phyloP scores from a whole-genome alignment of 2,329 filamentous ascomycete species.

The Trichoderma pleuroti region DNA sequence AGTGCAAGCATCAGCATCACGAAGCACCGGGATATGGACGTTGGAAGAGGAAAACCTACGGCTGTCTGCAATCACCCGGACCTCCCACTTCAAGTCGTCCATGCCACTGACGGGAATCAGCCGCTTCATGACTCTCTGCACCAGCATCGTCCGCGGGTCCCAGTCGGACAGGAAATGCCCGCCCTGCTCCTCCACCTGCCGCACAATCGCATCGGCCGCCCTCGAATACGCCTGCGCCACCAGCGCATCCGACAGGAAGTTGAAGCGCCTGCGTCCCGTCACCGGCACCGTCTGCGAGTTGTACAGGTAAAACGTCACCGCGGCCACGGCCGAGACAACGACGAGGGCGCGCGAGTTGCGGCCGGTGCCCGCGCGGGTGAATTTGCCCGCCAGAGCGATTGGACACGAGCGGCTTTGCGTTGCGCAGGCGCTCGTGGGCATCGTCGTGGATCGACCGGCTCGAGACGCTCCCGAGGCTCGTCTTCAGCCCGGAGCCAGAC shows the following conservation, averaged over 20 bases:
- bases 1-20: background rate
- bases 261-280: slow-evolving; percentile 69
- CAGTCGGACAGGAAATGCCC: slow-evolving; percentile 55
- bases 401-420: slow-evolving; percentile 34
- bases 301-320: slow-evolving; percentile 58
- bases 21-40: background rate
- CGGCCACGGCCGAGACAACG: slow-evolving; percentile 40
- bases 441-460: slow-evolving; percentile 22
- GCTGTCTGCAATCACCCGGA: slow-evolving; percentile 68
- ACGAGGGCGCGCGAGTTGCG: slow-evolving; percentile 38
- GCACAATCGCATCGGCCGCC: slow-evolving; percentile 43
- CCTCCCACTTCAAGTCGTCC: slow-evolving; percentile 61
- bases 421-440: slow-evolving; percentile 28
- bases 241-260: slow-evolving; percentile 55
- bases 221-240: slow-evolving; percentile 43
- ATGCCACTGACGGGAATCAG: slow-evolving; percentile 66
- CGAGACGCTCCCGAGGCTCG: slow-evolving; percentile 16
- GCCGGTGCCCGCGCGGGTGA: slow-evolving; percentile 29
- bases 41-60: slow-evolving; percentile 30
- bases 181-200: slow-evolving; percentile 49
- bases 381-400: slow-evolving; percentile 26
- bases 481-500: background rate
- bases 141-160: slow-evolving; percentile 55
- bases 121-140: slow-evolving; percentile 61
- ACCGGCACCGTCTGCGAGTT: slow-evolving; percentile 72